phyloP scores from a whole-genome alignment of 2,329 filamentous ascomycete species.

The Leptographium procerum region DNA sequence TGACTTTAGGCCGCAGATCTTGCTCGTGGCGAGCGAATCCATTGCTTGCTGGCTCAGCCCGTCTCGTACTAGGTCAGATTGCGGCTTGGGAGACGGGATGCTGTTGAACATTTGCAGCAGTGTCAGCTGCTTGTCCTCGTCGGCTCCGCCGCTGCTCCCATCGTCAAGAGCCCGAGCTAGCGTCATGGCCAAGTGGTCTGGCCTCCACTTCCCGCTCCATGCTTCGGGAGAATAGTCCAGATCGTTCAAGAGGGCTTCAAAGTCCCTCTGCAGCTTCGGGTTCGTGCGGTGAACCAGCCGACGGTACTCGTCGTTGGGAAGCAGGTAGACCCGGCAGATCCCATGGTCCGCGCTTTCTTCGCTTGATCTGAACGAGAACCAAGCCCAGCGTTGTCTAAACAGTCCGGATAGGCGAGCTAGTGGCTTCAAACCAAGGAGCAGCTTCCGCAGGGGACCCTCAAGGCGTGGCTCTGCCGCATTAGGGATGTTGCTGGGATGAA shows the following conservation, averaged over 20 bases:
- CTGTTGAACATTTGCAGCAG: conserved; percentile 64
- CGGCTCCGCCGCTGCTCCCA: not conserved
- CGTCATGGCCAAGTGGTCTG: not conserved
- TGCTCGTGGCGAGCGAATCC: conserved; percentile 40
- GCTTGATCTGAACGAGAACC: conserved; percentile 26
- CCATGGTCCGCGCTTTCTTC: conserved; percentile 12
- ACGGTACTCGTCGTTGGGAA: conserved; percentile 54
- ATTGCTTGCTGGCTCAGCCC: conserved; percentile 41
- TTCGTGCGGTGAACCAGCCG: conserved; percentile 37
- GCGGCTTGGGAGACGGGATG: conserved; percentile 55
- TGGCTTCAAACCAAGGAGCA: conserved; percentile 5
- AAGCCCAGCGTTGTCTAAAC: conserved; percentile 29
- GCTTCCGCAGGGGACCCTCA: conserved; percentile 3
- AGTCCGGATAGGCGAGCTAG: conserved; percentile 16
- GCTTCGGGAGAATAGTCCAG: conserved; percentile 43
- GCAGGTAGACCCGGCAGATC: conserved; percentile 44
- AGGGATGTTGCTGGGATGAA: not conserved
- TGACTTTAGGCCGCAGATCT: conserved; percentile 48
- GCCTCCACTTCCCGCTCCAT: conserved; percentile 31
- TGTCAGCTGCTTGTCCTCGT: conserved; percentile 30
- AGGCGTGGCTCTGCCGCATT: not conserved
- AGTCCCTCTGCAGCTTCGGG: conserved; percentile 29
- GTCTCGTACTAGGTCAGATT: conserved; percentile 35
- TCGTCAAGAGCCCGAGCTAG: not conserved
- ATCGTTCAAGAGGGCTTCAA: conserved; percentile 35